phyloP scores from a whole-genome alignment of 495 filamentous ascomycete genomes.

The Poronia punctata region DNA sequence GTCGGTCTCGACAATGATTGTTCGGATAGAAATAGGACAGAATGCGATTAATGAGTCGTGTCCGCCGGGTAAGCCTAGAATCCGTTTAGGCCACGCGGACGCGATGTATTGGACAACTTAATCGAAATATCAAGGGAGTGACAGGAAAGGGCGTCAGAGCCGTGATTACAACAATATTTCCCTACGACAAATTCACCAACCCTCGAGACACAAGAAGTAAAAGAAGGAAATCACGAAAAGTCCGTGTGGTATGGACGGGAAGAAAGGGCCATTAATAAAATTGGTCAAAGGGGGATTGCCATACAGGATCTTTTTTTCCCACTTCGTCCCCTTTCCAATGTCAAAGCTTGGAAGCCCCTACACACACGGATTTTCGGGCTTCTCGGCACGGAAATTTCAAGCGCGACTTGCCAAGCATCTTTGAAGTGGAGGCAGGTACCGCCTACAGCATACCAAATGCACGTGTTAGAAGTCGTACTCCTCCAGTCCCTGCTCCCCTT shows the following conservation, averaged over 20 bases:
- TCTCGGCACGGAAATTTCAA: conserved; percentile 10
- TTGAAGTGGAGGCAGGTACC: too few relatives aligned
- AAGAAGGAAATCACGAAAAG: conserved; percentile 12
- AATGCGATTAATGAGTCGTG: too few relatives aligned
- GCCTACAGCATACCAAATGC: too few relatives aligned
- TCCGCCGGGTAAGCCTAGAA: too few relatives aligned
- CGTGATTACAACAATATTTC: conserved; percentile 9
- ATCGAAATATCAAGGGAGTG: conserved; percentile 25
- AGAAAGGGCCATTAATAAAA: neutral
- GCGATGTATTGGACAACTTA: conserved; percentile 1
- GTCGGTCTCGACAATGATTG: conserved; percentile 4
- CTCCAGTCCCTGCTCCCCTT: too few relatives aligned
- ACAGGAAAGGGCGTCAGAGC: conserved; percentile 19
- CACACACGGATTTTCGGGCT: conserved; percentile 7
- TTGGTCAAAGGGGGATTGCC: neutral
- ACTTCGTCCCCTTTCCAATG: neutral
- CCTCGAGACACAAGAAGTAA: too few relatives aligned
- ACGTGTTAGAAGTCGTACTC: too few relatives aligned
- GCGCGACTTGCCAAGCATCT: neutral
- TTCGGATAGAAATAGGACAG: neutral
- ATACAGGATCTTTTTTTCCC: conserved; percentile 1
- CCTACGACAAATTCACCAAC: conserved; percentile 7
- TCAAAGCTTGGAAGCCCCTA: neutral
- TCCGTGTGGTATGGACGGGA: too few relatives aligned
- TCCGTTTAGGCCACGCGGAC: too few relatives aligned